Evolutionary conservation across 2,329 filamentous ascomycete species (phyloP).

Genomic region (Colletotrichum tamarilloi): DNA sequence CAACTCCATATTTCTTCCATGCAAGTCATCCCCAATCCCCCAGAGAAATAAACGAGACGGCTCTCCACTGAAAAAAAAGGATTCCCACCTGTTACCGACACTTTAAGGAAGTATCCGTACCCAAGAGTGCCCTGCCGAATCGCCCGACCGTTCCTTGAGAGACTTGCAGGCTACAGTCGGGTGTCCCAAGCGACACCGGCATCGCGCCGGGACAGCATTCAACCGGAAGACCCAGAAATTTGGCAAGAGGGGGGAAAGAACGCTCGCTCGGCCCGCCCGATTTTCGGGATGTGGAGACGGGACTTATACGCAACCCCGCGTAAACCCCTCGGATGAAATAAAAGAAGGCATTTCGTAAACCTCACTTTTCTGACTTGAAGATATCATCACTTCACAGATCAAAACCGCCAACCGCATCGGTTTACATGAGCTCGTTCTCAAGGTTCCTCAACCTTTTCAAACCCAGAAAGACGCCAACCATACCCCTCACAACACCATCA

Average conservation of each 20-base stretch:
- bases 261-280: conserved; percentile 26
- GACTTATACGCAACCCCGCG: conserved; percentile 29
- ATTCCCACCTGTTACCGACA: not conserved
- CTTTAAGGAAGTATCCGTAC: not conserved
- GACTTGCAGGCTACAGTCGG: not conserved
- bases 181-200: not conserved
- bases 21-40: not conserved
- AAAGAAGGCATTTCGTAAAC: not conserved
- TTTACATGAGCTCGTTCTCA: conserved; percentile 9
- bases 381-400: not conserved
- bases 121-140: not conserved
- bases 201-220: conserved; percentile 33
- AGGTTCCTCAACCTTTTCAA: not conserved
- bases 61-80: not conserved
- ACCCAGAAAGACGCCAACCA: not conserved
- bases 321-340: conserved; percentile 1
- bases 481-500: not conserved
- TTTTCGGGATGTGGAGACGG: conserved; percentile 34
- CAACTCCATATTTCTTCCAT: not conserved
- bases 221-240: conserved; percentile 7
- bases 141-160: not conserved
- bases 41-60: not conserved
- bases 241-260: conserved; percentile 8
- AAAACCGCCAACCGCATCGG: not conserved
- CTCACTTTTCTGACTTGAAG: not conserved